Percentiles rank a stretch among this genome's conserved stretches.
These are phyloP conservation scores for Cornus controversa DNA, from an alignment of 148 eudicot species.

Conservation along the genomic window DNA sequence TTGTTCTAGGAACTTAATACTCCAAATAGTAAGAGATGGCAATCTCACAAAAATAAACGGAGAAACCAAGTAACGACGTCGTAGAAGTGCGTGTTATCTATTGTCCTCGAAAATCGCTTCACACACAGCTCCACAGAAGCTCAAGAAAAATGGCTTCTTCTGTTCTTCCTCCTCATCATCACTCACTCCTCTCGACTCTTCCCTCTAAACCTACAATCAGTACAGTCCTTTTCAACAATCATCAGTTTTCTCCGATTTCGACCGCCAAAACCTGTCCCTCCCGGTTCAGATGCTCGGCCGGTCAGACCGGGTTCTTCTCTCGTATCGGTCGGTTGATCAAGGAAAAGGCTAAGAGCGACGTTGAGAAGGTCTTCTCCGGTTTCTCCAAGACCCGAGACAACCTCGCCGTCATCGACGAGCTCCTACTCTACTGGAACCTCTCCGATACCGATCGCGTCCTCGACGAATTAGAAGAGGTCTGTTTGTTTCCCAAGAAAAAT, in stretches of 20 bases:
- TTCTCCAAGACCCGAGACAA: slow-evolving; percentile 92
- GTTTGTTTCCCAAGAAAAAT: background rate
- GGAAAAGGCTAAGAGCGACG: slow-evolving; percentile 93
- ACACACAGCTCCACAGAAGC: background rate
- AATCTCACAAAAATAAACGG: background rate
- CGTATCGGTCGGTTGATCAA: slow-evolving; percentile 79
- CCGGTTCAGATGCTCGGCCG: slow-evolving; percentile 59
- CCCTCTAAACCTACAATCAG: slow-evolving; percentile 23
- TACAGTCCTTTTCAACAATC: slow-evolving; percentile 8
- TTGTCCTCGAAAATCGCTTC: background rate
- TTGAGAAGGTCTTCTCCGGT: slow-evolving; percentile 86
- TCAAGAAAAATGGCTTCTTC: slow-evolving; percentile 14
- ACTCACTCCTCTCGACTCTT: too few species aligned
- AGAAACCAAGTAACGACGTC: background rate
- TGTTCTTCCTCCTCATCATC: slow-evolving; percentile 33
- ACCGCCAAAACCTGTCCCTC: slow-evolving; percentile 6
- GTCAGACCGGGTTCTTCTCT: slow-evolving; percentile 81
- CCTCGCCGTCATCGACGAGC: slow-evolving; percentile 89
- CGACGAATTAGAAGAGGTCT: slow-evolving; percentile 86
- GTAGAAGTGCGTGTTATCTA: background rate
- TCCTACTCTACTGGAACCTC: slow-evolving; percentile 89
- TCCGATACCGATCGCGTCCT: slow-evolving; percentile 86
- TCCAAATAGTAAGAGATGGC: too few species aligned
- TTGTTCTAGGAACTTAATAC: too few species aligned
- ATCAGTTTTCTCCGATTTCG: slow-evolving; percentile 11